Conservation (phyloP, 2,329 filamentous ascomycete genomes). For the Pyricularia pennisetigena region DNA sequence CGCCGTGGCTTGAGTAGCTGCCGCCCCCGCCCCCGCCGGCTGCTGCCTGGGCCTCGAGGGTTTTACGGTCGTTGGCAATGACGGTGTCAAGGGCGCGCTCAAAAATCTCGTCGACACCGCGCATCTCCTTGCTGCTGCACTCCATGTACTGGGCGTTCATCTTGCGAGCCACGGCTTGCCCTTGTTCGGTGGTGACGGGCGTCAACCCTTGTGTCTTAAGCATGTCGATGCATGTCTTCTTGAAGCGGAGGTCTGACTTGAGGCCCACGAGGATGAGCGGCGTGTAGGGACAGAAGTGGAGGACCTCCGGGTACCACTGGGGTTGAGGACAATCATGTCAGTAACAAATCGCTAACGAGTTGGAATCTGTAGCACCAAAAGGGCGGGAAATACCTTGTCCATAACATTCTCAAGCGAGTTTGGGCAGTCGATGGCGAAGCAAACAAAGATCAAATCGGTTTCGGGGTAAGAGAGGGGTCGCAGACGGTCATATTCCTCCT, state of each 20-base stretch:
- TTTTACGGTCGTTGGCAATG: constrained; percentile 68
- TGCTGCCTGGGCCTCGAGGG: constrained; percentile 39
- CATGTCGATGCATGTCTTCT: constrained; percentile 95
- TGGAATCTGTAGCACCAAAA: constrained; percentile 1
- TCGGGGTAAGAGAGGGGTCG: constrained; percentile 95
- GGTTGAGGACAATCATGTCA: constrained; percentile 7
- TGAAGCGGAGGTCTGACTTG: constrained; percentile 92
- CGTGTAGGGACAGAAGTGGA: constrained; percentile 97
- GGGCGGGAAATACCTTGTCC: constrained; percentile 67
- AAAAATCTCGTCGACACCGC: constrained; percentile 93
- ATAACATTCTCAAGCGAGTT: constrained; percentile 97
- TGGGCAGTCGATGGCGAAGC: constrained; percentile 97
- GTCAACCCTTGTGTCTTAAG: constrained; percentile 96
- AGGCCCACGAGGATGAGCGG: constrained; percentile 91
- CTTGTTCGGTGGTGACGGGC: constrained; percentile 86
- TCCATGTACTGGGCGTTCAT: constrained; percentile 97
- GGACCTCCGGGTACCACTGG: constrained; percentile 97
- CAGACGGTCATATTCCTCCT: constrained; percentile 96
- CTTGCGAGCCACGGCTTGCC: constrained; percentile 75
- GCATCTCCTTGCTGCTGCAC: constrained; percentile 97
- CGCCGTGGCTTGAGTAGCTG: constrained; percentile 18
- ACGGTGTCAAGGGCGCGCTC: constrained; percentile 83
- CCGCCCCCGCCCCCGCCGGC: constrained; percentile 22
- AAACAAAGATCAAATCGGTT: constrained; percentile 95
- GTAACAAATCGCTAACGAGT: not conserved